Conservation (phyloP, 2,329 filamentous ascomycete species). For the Xylariaceae sp. region DNA sequence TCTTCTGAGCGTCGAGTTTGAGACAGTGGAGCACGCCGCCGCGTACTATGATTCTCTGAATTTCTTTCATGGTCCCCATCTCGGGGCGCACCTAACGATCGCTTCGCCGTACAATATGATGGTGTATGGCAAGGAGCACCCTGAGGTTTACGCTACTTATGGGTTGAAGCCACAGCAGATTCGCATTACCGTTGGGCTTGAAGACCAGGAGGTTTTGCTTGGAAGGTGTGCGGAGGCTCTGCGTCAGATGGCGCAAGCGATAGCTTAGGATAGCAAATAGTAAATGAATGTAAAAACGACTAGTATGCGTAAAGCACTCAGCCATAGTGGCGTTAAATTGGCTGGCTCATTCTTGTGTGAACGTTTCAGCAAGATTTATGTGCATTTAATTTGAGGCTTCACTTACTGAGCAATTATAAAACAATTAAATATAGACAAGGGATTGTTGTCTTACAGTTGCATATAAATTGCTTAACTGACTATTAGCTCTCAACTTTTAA, state of each 20-base stretch:
- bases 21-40: conserved; percentile 44
- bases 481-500: too few species aligned
- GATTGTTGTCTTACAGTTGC: too few species aligned
- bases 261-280: not conserved
- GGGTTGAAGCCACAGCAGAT: conserved; percentile 50
- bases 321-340: too few species aligned
- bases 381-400: too few species aligned
- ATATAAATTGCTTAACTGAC: too few species aligned
- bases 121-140: conserved; percentile 49
- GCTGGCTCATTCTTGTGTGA: too few species aligned
- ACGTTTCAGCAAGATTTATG: too few species aligned
- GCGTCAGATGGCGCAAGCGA: not conserved
- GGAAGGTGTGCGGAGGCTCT: conserved; percentile 12
- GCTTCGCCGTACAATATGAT: conserved; percentile 54
- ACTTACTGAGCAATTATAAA: too few species aligned
- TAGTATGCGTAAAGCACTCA: too few species aligned
- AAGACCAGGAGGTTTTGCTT: conserved; percentile 48
- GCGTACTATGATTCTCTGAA: conserved; percentile 57
- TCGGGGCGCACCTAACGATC: conserved; percentile 59
- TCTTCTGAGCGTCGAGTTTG: conserved; percentile 59
- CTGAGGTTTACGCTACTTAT: conserved; percentile 45
- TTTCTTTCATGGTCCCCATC: conserved; percentile 58
- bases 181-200: conserved; percentile 55
- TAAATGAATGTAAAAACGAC: too few species aligned
- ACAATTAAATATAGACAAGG: too few species aligned